Evolutionary conservation across 805 yeast species (phyloP), one percentile per base, ranked within the genome.

Genomic region (Candida endomychidarum): DNA sequence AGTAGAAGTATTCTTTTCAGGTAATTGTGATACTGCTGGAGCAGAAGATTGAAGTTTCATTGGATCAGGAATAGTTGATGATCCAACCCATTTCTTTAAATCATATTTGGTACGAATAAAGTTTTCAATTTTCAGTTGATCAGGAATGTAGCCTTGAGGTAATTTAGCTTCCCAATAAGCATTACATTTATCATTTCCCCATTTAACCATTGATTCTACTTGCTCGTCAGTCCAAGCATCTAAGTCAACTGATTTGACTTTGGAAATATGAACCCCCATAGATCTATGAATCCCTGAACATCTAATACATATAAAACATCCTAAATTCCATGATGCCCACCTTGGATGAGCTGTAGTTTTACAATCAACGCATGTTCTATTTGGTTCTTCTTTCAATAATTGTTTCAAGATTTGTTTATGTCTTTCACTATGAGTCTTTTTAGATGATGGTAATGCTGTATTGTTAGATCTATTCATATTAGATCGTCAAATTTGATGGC

Each of bases 201-300:
- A 86, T 51, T 76, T 68, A 21, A 87, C 80, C 84, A 93, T 81
- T 46, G 78, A 78, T 45, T 75, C 80, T 21, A 88, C 78, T 60
- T 93, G 96, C 54, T 86, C 96, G 52, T 89, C 96, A 5, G 93
- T 86, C 99, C 99, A 91, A 1, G 95, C 84, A 58, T 91, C 98
- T 54, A 91, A 72, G 65, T 93, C 98, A 26, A 91, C 95, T 5
- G 95, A 84, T 57, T 93, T 87, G 37, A 93, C 98, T 56, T 87
- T 76, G 20, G 95, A 83, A 34, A 91, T 88, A 63, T 91, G 99
- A 0, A 97, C 90, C 1, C 99, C 98, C 83, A 91, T 80, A 37
- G 91, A 79, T 57, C 98, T 74, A 60, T 91, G 99, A 47, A 91
- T 85, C 1, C 99, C 99, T 1, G 97, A 90, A 63, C 99, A 91